Base-by-base conservation (phyloP, 768 basidiomycete species). In the Rhizopogon vesiculosus region DNA sequence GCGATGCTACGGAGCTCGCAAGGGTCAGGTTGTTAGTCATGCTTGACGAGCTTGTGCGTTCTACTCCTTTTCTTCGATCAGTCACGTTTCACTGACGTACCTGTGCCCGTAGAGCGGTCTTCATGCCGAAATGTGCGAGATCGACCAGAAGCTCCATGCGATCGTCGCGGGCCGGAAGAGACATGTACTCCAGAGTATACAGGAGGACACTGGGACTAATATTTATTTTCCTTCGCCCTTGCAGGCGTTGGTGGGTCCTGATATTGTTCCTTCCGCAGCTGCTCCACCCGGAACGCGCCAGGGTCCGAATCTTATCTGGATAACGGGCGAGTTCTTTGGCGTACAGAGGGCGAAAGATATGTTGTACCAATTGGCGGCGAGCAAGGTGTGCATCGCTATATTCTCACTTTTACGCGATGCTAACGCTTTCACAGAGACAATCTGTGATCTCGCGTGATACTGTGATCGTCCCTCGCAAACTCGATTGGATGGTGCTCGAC, bases 401-500 rank as follows among this genome's bases (percentile, higher is more conserved):
- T 41, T 45, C 19, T 7, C 22, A 12, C 18, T n/a, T 44, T 39
- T 56, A 19, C 8, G 3, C 22, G 7, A 56, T 48, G 18, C 43
- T 44, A 54, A 39, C 41, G 3, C 31, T 38, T 31, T 15, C 33
- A 7, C 64, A 98, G 96, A 87, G 86, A 66, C 93, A 95, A 69
- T 80, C 83, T 45, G 83, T 97, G 56, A 86, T 97, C 55, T 95
- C 96, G 7, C 78, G 93, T 57, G 95, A 99, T 68, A 93, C 92
- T 15, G 91, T 93, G 5, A 89, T 98, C 54, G 81, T 97, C 22
- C 96, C 96, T 55, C 88, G 96, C 59, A 99, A 99, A 70, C 79
- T 99, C 58, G 96, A 99, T 65, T 98, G 96, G 95, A 89, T 99
- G 84, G 84, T 97, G 53, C 91, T 90, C n/a, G 93, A 99, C 70